phyloP scores from a whole-genome alignment of 352 stramenopile genomes.

The Globisporangium spiculum region DNA sequence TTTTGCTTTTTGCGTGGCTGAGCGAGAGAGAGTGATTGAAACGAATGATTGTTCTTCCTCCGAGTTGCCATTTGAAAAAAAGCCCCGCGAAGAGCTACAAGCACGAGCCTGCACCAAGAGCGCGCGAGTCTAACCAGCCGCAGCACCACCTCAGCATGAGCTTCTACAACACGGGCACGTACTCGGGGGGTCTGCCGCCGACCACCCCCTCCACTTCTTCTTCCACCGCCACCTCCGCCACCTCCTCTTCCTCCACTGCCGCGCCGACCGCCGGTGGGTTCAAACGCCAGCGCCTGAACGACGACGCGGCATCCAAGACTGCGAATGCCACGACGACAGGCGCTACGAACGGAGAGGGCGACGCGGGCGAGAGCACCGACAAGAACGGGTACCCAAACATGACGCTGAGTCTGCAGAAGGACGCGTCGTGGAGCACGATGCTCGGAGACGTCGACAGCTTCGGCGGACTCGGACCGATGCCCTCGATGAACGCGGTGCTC shows the following conservation, averaged over 20 bases:
- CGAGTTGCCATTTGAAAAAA: slow-evolving; percentile 19
- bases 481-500: slow-evolving; percentile 62
- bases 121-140: background rate
- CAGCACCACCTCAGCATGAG: background rate
- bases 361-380: slow-evolving; percentile 6
- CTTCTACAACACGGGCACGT: slow-evolving; percentile 13
- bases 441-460: slow-evolving; percentile 69
- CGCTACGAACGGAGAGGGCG: slow-evolving; percentile 9
- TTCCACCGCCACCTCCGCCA: background rate
- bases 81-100: slow-evolving; percentile 16
- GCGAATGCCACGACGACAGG: background rate
- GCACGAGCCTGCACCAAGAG: background rate
- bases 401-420: slow-evolving; percentile 64
- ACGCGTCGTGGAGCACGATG: slow-evolving; percentile 66
- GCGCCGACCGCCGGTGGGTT: slow-evolving; percentile 16
- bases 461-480: slow-evolving; percentile 56
- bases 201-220: background rate
- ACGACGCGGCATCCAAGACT: slow-evolving; percentile 31
- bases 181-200: background rate
- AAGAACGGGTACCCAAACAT: slow-evolving; percentile 45
- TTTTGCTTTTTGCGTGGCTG: slow-evolving; percentile 9
- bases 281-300: slow-evolving; percentile 59
- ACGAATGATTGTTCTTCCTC: slow-evolving; percentile 17
- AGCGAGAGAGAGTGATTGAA: slow-evolving; percentile 19
- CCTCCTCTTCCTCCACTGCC: background rate